Evolutionary conservation across 176 grass and related monocot species (phyloP).

Genomic region (sorghum (Sorghum bicolor)): Sorghum_bicolor_NCBIv3 NC_012870.2:6330001-6330500

Average conservation of each 20-base stretch:
- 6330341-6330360: background rate
- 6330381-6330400: background rate
- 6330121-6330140: constrained; percentile 85
- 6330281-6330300: background rate
- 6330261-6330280: background rate
- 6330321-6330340: background rate
- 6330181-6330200: background rate
- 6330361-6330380: background rate
- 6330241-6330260: background rate
- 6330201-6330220: background rate
- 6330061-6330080: constrained; percentile 18
- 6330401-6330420: background rate
- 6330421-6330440: background rate
- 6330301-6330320: background rate
- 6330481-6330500: background rate
- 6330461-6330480: background rate
- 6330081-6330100: constrained; percentile 33
- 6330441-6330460: background rate
- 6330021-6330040: background rate
- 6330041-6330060: background rate
- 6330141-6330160: constrained; percentile 60
- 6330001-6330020: background rate
- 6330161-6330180: background rate
- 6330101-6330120: constrained; percentile 96
- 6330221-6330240: no score